These are phyloP conservation scores for Pinus albicaulis DNA, from an alignment of 75 land plant genomes.

Conservation along the genomic window DNA sequence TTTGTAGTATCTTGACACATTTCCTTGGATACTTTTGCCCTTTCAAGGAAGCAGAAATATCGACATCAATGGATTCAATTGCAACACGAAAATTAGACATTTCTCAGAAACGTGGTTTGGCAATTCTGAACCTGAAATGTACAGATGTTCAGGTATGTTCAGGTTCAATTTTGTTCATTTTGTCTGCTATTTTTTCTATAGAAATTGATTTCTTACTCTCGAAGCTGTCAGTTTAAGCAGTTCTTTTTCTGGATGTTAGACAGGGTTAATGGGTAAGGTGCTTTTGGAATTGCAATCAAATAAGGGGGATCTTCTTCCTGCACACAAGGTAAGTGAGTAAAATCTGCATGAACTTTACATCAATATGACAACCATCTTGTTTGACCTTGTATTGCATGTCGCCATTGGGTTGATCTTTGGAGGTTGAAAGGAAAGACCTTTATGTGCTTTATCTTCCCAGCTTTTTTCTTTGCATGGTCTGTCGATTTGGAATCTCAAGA, in stretches of 20 bases:
- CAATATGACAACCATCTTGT: background rate
- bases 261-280: conserved; percentile 89
- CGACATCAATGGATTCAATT: conserved; percentile 59
- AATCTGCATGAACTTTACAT: background rate
- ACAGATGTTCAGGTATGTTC: conserved; percentile 78
- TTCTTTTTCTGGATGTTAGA: conserved; percentile 31
- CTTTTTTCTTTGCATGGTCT: conserved; percentile 1
- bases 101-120: conserved; percentile 68
- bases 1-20: background rate
- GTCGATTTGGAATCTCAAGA: background rate
- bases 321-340: conserved; percentile 70
- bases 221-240: background rate
- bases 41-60: conserved; percentile 87
- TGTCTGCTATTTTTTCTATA: background rate
- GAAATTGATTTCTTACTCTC: background rate
- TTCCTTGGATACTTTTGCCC: background rate
- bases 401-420: background rate
- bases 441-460: background rate
- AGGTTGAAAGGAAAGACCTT: background rate
- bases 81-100: conserved; percentile 55
- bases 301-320: conserved; percentile 91
- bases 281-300: conserved; percentile 89
- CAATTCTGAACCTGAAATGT: conserved; percentile 83
- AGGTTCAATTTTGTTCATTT: background rate
- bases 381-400: background rate